phyloP scores from a whole-genome alignment of 805 yeast species.

The Candida qinlingensis region DNA sequence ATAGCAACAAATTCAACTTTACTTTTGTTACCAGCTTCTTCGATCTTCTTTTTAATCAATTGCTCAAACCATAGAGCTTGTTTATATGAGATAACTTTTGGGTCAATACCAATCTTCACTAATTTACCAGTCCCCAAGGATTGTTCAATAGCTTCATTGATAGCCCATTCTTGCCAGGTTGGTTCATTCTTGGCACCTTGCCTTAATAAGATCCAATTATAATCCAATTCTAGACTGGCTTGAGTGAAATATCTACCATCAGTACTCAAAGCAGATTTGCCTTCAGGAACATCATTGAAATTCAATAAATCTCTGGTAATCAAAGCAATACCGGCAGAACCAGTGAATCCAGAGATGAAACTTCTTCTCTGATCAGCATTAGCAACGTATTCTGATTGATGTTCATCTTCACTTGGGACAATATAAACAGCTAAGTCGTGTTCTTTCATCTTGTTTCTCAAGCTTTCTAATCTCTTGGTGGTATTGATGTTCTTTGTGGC shows the following conservation, averaged over 20 bases:
- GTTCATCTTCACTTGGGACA: constrained; percentile 88
- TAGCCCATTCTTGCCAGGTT: constrained; percentile 78
- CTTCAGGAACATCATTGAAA: constrained; percentile 40
- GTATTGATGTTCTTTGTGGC: constrained; percentile 44
- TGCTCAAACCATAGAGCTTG: constrained; percentile 27
- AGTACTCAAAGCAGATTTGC: constrained; percentile 78
- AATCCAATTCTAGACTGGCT: constrained; percentile 77
- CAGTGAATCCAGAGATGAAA: constrained; percentile 83
- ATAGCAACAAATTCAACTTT: constrained; percentile 46
- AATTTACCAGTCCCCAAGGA: constrained; percentile 34
- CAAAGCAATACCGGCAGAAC: constrained; percentile 91
- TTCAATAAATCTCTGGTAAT: constrained; percentile 47
- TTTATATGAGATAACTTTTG: constrained; percentile 56
- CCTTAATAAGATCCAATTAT: constrained; percentile 73
- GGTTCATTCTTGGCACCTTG: constrained; percentile 70
- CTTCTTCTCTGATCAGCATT: constrained; percentile 76
- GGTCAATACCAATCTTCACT: constrained; percentile 77
- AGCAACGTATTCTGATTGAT: constrained; percentile 86
- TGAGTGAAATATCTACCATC: constrained; percentile 95
- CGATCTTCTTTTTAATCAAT: constrained; percentile 24
- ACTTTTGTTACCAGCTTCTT: constrained; percentile 24
- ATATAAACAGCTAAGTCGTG: constrained; percentile 66
- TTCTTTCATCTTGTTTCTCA: constrained; percentile 61
- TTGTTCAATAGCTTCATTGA: constrained; percentile 46
- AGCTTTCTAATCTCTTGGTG: constrained; percentile 49